phyloP scores from a whole-genome alignment of 2,329 filamentous ascomycete species.

The Ceratocystis harringtonii region DNA sequence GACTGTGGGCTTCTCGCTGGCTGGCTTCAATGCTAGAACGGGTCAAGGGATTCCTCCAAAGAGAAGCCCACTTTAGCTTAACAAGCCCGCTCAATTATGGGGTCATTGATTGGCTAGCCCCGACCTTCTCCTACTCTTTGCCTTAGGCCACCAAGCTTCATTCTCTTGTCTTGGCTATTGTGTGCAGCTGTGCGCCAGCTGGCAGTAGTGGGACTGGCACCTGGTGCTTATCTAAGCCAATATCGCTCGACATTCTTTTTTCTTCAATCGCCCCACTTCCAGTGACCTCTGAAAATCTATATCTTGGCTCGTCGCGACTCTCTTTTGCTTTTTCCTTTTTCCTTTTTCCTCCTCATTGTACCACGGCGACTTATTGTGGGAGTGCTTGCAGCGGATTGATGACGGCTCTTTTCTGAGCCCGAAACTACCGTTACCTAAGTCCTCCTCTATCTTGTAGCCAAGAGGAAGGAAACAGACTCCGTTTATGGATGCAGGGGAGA shows the following conservation, averaged over 20 bases:
- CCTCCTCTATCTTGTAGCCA: conserved; percentile 59
- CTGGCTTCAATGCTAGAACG: conserved; percentile 14
- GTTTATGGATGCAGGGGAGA: conserved; percentile 60
- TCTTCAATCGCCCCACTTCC: neutral
- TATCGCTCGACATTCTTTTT: neutral
- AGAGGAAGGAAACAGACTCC: conserved; percentile 41
- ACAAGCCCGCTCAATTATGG: conserved; percentile 24
- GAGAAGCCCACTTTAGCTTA: conserved; percentile 12
- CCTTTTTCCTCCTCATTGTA: conserved; percentile 44
- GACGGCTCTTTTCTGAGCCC: conserved; percentile 4
- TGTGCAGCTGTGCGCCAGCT: neutral
- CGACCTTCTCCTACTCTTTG: conserved; percentile 18
- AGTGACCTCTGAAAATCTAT: conserved; percentile 17
- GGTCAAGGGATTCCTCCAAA: neutral
- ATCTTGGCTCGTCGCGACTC: conserved; percentile 19
- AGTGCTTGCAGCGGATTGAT: conserved; percentile 39
- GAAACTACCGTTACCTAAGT: conserved; percentile 37
- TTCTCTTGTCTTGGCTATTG: neutral
- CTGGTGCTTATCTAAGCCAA: neutral
- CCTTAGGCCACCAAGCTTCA: conserved; percentile 25
- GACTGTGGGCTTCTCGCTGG: conserved; percentile 9
- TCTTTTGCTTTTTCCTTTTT: conserved; percentile 22
- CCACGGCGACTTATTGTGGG: conserved; percentile 56
- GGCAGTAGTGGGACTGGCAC: neutral
- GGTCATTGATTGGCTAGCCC: conserved; percentile 28